phyloP scores from a whole-genome alignment of 2,329 filamentous ascomycete species.

The Hysterium pulicare region DNA sequence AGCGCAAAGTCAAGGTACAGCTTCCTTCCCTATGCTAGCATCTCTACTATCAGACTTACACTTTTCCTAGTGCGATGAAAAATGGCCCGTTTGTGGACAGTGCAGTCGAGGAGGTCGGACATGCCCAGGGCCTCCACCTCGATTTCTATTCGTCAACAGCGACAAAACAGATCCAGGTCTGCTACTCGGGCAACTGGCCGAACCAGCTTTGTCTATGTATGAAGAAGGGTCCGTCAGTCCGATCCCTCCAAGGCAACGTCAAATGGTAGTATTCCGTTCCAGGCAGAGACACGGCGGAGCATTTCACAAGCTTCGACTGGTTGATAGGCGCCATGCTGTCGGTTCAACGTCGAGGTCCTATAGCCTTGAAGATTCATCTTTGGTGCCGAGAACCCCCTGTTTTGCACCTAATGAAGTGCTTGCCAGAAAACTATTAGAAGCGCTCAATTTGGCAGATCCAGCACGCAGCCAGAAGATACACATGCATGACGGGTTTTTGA shows the following conservation, averaged over 20 bases:
- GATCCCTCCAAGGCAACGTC: too few species aligned
- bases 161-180: neutral
- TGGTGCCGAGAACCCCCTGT: neutral
- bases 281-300: conserved; percentile 3
- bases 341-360: neutral
- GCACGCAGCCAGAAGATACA: neutral
- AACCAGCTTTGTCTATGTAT: too few species aligned
- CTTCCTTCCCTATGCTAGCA: neutral
- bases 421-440: neutral
- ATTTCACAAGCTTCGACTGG: conserved; percentile 10
- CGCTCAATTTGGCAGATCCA: neutral
- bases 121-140: conserved; percentile 7
- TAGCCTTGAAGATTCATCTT: neutral
- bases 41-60: neutral
- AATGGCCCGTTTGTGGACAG: conserved; percentile 9
- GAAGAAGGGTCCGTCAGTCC: too few species aligned
- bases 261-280: conserved; percentile 4
- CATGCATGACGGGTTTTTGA: conserved; percentile 3
- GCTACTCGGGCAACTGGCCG: neutral
- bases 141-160: neutral
- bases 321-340: neutral
- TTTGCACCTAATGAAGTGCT: neutral
- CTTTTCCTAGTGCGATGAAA: conserved; percentile 10
- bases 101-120: conserved; percentile 4
- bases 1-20: conserved; percentile 7